A percentile compares a stretch with the other conserved stretches of the same genome.
Conservation (phyloP, 345 rosid species). For the Sisymbrium irio region DNA sequence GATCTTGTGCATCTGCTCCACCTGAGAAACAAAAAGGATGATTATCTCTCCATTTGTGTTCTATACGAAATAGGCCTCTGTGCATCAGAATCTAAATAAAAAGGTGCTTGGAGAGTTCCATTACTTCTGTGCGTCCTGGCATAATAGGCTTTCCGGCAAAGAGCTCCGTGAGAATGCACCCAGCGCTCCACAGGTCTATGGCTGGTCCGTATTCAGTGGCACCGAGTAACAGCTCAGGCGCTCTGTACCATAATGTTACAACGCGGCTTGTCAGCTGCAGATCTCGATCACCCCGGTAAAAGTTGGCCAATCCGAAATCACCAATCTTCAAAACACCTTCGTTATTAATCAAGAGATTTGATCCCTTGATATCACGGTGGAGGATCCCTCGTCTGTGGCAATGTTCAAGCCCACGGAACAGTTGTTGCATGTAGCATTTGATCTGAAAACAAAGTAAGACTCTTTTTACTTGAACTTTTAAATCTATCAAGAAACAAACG, state of each 20-base stretch:
- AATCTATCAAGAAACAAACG: too few relatives aligned
- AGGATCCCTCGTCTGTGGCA: constrained; percentile 81
- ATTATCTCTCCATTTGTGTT: not conserved
- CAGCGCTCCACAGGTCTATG: constrained; percentile 88
- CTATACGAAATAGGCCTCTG: not conserved
- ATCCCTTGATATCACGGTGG: constrained; percentile 81
- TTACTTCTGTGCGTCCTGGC: constrained; percentile 94
- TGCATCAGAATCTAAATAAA: not conserved
- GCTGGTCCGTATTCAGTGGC: constrained; percentile 84
- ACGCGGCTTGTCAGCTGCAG: constrained; percentile 74
- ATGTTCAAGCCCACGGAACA: constrained; percentile 76
- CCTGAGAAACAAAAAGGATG: constrained; percentile 38
- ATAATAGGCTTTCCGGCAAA: constrained; percentile 71
- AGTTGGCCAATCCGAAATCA: constrained; percentile 78
- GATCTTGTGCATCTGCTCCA: constrained; percentile 88
- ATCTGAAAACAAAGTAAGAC: constrained; percentile 42
- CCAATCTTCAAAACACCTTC: constrained; percentile 74
- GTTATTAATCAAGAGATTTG: constrained; percentile 68
- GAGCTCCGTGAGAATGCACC: constrained; percentile 82
- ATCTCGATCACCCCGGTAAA: constrained; percentile 49
- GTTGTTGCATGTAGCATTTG: constrained; percentile 78
- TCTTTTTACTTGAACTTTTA: not conserved
- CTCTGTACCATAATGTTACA: constrained; percentile 90
- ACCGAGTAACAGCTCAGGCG: constrained; percentile 78
- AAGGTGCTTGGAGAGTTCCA: not conserved